Base-by-base conservation (phyloP, 2,329 filamentous ascomycete genomes). In the Ustilaginoidea virens region DNA sequence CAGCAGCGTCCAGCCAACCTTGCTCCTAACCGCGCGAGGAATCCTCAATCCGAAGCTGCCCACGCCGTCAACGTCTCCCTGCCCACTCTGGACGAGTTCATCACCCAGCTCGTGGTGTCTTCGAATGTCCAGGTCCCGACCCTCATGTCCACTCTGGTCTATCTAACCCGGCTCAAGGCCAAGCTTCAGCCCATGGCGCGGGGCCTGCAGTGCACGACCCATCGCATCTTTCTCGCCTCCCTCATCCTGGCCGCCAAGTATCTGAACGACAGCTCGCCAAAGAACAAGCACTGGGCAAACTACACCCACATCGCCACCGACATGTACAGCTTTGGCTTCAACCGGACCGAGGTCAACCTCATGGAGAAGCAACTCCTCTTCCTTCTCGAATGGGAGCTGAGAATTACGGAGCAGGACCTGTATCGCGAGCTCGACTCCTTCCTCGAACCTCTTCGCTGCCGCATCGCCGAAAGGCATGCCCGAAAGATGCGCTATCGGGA, bases 241-340 rank as follows among this genome's bases (percentile, higher is more conserved):
- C 74, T 87, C 40, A 90, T 90, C 48, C 65, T 78, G 25, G 75
- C 90, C 2, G 87, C 90, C 44, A 98, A 98, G 74, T 94, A 94
- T 55, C 70, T 96, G 43, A 96, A 98, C 55, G 90, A 96, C 65
- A 93, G 85, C 36, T 94, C 85, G 9, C 90, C 90, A 38, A 96
- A 96, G 75, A 98, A 98, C 72, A 96, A 96, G 74, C 90, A 98
- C 67, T 98, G 90, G 90, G 86, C 90, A 39, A 78, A 75, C 46
- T 98, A 96, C 65, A 92, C 80, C 35, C 61, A 76, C 45, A 76
- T 93, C 42, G 78, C 65, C 52, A 73, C 74, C 8, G 59, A 64
- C 7, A 49, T 44, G 36, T 66, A 61, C 48, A 71, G 65, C 47
- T 98, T 96, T 47, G 81, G 85, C 43, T 96, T 98, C 66, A 87